A percentile compares a stretch with the other conserved stretches of the same genome.
Conservation (phyloP, 2,329 filamentous ascomycete genomes). For the Thielaviopsis musarum region DNA sequence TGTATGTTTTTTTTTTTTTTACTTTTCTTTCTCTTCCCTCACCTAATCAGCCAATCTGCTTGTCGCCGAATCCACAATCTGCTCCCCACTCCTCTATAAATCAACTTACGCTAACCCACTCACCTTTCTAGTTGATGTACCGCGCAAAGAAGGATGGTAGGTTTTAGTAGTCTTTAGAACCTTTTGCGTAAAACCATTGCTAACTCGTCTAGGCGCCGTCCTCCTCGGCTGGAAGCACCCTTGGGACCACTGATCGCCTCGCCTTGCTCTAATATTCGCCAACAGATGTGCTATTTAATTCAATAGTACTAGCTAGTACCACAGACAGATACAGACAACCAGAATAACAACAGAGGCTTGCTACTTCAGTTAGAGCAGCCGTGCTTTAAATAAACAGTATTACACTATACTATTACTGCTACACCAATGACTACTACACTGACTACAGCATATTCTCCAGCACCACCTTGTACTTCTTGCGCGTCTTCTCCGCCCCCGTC, state of each 20-base stretch:
- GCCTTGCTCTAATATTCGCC: background rate
- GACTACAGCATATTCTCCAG: constrained; percentile 30
- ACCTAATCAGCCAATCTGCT: background rate
- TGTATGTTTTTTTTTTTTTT: constrained; percentile 38
- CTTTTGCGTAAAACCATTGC: background rate
- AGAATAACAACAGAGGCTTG: background rate
- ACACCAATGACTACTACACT: background rate
- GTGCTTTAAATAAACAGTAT: background rate
- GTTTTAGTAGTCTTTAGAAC: constrained; percentile 9
- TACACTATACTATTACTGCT: background rate
- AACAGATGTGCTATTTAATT: too few species aligned
- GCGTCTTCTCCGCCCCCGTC: constrained; percentile 48
- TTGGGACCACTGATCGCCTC: constrained; percentile 63
- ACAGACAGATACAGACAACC: background rate
- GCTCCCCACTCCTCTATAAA: too few species aligned
- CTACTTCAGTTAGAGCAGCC: constrained; percentile 1
- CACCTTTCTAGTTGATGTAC: constrained; percentile 63
- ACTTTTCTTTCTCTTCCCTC: constrained; percentile 12
- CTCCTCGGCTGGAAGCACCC: constrained; percentile 90
- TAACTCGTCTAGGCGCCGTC: constrained; percentile 39
- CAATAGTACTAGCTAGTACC: too few species aligned
- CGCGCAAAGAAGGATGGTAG: constrained; percentile 86
- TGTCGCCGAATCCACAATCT: background rate
- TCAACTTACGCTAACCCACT: background rate
- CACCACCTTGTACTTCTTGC: constrained; percentile 79